These are phyloP conservation scores for Ceratobasidium sp. DNA, from an alignment of 1,284 basidiomycete species.

Conservation along the genomic window DNA sequence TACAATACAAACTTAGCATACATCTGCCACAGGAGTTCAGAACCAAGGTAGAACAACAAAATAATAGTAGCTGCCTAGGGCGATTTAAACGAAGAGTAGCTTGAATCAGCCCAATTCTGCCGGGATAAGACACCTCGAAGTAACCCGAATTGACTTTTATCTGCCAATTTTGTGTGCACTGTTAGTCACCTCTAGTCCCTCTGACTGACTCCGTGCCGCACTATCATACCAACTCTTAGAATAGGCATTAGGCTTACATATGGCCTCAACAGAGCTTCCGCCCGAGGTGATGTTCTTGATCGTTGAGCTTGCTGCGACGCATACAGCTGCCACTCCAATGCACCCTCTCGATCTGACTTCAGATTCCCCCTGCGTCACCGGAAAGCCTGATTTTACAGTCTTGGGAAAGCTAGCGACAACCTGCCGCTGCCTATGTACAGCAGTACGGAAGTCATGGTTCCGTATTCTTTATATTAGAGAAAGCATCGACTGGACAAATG, in stretches of 20 bases:
- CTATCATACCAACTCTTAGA: too few relatives aligned
- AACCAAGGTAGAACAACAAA: too few relatives aligned
- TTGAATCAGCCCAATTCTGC: too few relatives aligned
- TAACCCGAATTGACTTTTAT: too few relatives aligned
- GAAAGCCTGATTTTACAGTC: background rate
- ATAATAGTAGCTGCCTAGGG: too few relatives aligned
- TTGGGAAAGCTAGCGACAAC: background rate
- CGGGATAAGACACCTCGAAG: too few relatives aligned
- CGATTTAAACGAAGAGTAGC: too few relatives aligned
- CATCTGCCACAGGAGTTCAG: too few relatives aligned
- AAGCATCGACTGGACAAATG: slow-evolving; percentile 1
- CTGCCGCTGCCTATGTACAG: background rate
- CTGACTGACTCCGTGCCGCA: too few relatives aligned
- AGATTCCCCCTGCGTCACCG: background rate
- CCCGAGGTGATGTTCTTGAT: slow-evolving; percentile 7
- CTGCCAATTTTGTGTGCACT: too few relatives aligned
- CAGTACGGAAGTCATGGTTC: slow-evolving; percentile 25
- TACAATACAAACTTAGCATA: too few relatives aligned
- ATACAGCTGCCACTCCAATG: background rate
- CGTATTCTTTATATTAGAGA: slow-evolving; percentile 15
- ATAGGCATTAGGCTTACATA: background rate
- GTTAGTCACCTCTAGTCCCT: too few relatives aligned
- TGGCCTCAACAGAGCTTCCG: background rate
- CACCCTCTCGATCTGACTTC: slow-evolving; percentile 21
- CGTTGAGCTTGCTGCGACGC: background rate